These are phyloP conservation scores for Penicillium sp. DNA, from an alignment of 2,329 filamentous ascomycete genomes.

Conservation along the genomic window DNA sequence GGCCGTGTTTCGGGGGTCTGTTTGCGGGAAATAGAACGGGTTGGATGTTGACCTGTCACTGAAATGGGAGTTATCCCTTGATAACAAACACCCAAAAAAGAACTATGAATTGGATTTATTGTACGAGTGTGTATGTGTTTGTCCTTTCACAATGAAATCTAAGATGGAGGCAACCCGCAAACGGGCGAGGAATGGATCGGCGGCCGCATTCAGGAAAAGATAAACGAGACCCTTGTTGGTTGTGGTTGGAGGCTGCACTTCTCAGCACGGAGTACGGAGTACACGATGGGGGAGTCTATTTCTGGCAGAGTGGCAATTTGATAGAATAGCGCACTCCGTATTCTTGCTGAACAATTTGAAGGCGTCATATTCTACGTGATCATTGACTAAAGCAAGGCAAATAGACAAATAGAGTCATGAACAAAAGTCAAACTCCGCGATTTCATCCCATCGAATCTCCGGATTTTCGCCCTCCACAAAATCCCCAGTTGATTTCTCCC, in stretches of 20 bases:
- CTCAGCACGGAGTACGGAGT: neutral
- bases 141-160: neutral
- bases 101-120: neutral
- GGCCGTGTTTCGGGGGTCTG: neutral
- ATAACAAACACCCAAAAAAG: neutral
- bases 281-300: neutral
- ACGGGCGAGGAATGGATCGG: slow-evolving; percentile 11
- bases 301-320: neutral
- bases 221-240: slow-evolving; percentile 7
- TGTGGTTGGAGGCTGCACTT: neutral
- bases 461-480: slow-evolving; percentile 19
- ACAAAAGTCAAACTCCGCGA: neutral
- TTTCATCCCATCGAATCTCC: slow-evolving; percentile 9
- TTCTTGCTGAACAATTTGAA: too few relatives aligned
- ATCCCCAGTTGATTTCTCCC: slow-evolving; percentile 8
- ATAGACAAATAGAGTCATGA: too few relatives aligned
- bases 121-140: neutral
- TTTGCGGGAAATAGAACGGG: neutral
- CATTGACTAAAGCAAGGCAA: too few relatives aligned
- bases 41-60: neutral
- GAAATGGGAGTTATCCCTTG: neutral
- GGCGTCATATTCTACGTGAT: too few relatives aligned
- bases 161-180: neutral
- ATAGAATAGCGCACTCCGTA: neutral
- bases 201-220: slow-evolving; percentile 18